Base-by-base conservation (phyloP, 768 basidiomycete genomes). In the Pholiota molesta region DNA sequence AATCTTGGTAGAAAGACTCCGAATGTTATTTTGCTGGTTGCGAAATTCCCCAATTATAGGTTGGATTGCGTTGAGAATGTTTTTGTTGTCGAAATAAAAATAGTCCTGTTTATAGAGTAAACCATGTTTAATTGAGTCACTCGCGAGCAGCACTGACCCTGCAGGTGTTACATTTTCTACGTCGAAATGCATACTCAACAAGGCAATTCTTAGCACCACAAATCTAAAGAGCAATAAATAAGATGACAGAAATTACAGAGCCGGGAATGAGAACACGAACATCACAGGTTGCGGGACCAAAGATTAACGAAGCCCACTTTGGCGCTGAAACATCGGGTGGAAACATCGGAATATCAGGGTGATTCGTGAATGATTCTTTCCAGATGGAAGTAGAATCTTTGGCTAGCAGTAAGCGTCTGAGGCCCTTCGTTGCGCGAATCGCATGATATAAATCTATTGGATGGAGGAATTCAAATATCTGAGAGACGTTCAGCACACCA, bases 381-480 rank as follows among this genome's bases (percentile, higher is more conserved):
- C 63, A 64, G 6, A 61, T 40, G 1, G n/a, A 3, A 10, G 47
- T 26, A 8, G 49, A 51, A 7, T 51, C 45, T 19, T 35, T 39
- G 9, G 19, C 29, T 13, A 64, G 58, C 29, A 64, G 52, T 6
- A 61, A 21, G n/a, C 35, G 5, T 26, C 63, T 17, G 33, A 64
- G 62, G 0, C 53, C 57, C 17, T 75, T 74, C 33, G 69, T 70
- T 14, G 71, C 68, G 42, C 72, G 62, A 9, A 75, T 53, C 19
- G 79, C 68, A 53, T 72, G 62, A 28, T 75, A 71, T 4, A 79
- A 72, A 62, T 79, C 76, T 17, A 76, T 52, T 2, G 78, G 77
- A 44, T 76, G 73, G 29, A 78, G 60, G 59, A 64, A 62, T 9
- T 61, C 65, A 44, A 77, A 70, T 31, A 75, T 65, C 71, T 72